Conservation (phyloP, 192 early-diverging fungal species). For the Linnemannia zychae region DNA sequence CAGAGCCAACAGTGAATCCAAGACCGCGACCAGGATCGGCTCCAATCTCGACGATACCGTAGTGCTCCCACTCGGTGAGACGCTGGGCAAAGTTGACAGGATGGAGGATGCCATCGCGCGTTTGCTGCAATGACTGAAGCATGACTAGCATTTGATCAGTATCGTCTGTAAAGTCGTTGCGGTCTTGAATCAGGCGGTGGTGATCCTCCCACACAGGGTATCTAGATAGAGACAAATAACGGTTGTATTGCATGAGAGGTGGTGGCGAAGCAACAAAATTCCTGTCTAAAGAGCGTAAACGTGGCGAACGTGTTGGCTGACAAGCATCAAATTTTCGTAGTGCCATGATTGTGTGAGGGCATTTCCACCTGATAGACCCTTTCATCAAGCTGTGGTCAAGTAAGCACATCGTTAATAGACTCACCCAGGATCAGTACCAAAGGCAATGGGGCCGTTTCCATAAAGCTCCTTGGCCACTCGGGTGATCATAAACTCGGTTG, state of each 20-base stretch:
- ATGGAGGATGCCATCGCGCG: conserved; percentile 58
- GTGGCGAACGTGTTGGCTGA: background rate
- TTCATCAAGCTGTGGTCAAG: background rate
- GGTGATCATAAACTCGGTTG: conserved; percentile 72
- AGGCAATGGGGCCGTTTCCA: conserved; percentile 68
- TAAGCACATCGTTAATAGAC: background rate
- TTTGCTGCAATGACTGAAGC: conserved; percentile 61
- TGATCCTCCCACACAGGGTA: conserved; percentile 44
- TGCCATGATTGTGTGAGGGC: background rate
- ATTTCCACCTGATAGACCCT: background rate
- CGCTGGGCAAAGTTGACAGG: conserved; percentile 63
- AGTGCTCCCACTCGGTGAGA: conserved; percentile 61
- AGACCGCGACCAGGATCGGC: conserved; percentile 68
- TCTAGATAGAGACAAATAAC: background rate
- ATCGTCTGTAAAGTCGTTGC: conserved; percentile 53
- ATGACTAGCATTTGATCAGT: conserved; percentile 72
- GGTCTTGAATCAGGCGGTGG: conserved; percentile 22
- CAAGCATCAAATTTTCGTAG: background rate
- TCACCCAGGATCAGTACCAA: conserved; percentile 65
- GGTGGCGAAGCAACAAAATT: background rate
- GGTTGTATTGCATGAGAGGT: background rate
- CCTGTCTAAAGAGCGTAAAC: no score
- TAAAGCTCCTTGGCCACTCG: conserved; percentile 57
- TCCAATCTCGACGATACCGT: conserved; percentile 63
- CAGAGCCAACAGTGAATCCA: conserved; percentile 62